Conservation (phyloP, 1,284 basidiomycete species). For the Cryptococcus sp. region DNA sequence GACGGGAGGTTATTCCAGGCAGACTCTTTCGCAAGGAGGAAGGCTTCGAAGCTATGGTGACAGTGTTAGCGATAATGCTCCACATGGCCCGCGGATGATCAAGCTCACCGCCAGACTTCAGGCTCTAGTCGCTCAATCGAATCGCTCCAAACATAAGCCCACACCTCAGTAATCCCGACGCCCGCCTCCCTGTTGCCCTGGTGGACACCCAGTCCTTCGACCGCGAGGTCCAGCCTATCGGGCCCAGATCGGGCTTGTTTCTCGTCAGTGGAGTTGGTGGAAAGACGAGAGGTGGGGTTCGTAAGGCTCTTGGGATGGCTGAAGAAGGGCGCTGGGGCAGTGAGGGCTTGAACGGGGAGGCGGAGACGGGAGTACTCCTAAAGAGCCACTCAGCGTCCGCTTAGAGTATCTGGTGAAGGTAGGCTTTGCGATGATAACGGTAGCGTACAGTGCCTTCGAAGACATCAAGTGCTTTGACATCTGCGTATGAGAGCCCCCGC, state of each 20-base stretch:
- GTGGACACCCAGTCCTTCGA: background rate
- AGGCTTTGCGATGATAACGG: too few species aligned
- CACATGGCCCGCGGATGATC: too few species aligned
- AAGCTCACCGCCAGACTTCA: conserved; percentile 68
- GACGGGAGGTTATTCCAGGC: conserved; percentile 31
- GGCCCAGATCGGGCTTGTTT: background rate
- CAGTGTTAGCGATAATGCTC: background rate
- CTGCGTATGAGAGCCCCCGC: conserved; percentile 58
- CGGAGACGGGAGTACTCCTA: conserved; percentile 67
- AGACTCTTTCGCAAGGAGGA: conserved; percentile 37
- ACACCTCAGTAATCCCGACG: conserved; percentile 43
- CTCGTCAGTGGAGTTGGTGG: background rate
- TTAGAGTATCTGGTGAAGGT: too few species aligned
- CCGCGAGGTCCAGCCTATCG: background rate
- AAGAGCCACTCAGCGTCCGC: too few species aligned
- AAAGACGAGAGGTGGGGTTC: conserved; percentile 29
- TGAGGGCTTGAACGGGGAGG: conserved; percentile 57
- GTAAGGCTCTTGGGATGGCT: conserved; percentile 47
- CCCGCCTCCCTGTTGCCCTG: conserved; percentile 9
- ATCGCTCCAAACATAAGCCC: conserved; percentile 69
- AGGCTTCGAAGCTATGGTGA: conserved; percentile 30
- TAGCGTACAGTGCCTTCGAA: conserved; percentile 73
- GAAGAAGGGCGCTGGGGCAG: conserved; percentile 45
- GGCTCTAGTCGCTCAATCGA: conserved; percentile 55
- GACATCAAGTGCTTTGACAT: conserved; percentile 62